phyloP scores from a whole-genome alignment of 495 filamentous ascomycete genomes.

The Lophium mytilinum region DNA sequence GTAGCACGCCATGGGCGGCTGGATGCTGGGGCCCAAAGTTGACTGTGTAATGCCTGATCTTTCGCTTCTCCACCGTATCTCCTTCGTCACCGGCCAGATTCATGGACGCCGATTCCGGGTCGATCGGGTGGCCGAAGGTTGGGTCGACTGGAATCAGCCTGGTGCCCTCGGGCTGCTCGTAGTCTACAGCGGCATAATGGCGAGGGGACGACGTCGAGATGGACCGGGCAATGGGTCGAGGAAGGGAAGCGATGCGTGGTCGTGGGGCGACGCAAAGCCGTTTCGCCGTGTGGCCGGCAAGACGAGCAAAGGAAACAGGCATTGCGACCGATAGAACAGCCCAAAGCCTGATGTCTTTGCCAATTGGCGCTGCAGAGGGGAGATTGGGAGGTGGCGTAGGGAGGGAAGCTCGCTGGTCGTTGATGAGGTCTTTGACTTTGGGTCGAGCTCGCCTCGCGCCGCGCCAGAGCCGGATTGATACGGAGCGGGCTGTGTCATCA shows the following conservation, averaged over 20 bases:
- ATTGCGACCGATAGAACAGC: conserved; percentile 39
- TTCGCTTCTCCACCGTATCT: conserved; percentile 56
- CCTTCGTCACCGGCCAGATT: conserved; percentile 42
- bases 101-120: conserved; percentile 28
- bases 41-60: conserved; percentile 98
- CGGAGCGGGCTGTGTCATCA: too few relatives aligned
- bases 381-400: conserved; percentile 9
- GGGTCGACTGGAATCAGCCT: conserved; percentile 52
- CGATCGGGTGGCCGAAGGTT: conserved; percentile 43
- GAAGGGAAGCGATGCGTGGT: conserved; percentile 18
- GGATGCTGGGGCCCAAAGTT: conserved; percentile 99
- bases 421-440: conserved; percentile 16
- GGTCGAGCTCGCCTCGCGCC: not conserved
- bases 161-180: conserved; percentile 41
- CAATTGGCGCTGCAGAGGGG: conserved; percentile 11
- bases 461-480: not conserved
- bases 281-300: conserved; percentile 55
- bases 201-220: conserved; percentile 63
- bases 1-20: conserved; percentile 95
- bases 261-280: conserved; percentile 48
- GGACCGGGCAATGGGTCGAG: conserved; percentile 40
- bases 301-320: conserved; percentile 58
- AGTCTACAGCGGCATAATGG: conserved; percentile 51
- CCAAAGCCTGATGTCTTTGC: conserved; percentile 10
- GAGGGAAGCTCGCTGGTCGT: conserved; percentile 7